Conservation (phyloP, 345 rosid species). For the Linum trigynum region DNA sequence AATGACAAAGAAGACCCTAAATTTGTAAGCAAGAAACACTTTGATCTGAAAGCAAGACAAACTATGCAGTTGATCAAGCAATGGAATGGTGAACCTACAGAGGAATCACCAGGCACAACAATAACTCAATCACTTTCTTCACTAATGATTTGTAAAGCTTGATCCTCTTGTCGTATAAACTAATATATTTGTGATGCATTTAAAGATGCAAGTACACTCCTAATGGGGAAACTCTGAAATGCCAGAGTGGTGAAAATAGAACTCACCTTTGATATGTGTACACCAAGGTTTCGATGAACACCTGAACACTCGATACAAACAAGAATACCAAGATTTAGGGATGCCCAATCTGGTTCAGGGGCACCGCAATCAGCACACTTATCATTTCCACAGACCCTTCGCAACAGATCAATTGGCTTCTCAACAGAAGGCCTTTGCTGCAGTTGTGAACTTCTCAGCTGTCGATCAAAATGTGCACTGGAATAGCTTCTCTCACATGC, state of each 20-base stretch:
- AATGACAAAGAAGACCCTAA: neutral
- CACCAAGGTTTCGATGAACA: constrained; percentile 77
- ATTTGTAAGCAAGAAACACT: neutral
- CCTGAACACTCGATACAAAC: constrained; percentile 79
- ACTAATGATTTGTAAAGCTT: neutral
- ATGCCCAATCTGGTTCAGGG: constrained; percentile 83
- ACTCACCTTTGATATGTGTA: constrained; percentile 67
- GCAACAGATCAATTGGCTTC: constrained; percentile 54
- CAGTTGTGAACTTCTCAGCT: constrained; percentile 29
- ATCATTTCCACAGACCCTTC: constrained; percentile 56
- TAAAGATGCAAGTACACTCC: neutral
- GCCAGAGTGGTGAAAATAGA: neutral
- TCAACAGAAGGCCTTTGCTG: constrained; percentile 30
- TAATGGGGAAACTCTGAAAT: neutral
- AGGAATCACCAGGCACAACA: too few relatives aligned
- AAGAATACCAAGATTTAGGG: constrained; percentile 66
- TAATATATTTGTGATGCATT: neutral
- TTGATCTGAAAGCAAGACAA: neutral
- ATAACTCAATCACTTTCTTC: constrained; percentile 1
- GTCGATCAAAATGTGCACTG: constrained; percentile 32
- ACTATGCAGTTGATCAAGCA: too few relatives aligned
- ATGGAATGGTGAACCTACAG: too few relatives aligned
- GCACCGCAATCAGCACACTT: constrained; percentile 75
- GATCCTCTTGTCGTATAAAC: neutral
- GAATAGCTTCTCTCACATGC: constrained; percentile 21